Conservation (phyloP, 352 stramenopile species). For the Globisporangium recalcitrans region DNA sequence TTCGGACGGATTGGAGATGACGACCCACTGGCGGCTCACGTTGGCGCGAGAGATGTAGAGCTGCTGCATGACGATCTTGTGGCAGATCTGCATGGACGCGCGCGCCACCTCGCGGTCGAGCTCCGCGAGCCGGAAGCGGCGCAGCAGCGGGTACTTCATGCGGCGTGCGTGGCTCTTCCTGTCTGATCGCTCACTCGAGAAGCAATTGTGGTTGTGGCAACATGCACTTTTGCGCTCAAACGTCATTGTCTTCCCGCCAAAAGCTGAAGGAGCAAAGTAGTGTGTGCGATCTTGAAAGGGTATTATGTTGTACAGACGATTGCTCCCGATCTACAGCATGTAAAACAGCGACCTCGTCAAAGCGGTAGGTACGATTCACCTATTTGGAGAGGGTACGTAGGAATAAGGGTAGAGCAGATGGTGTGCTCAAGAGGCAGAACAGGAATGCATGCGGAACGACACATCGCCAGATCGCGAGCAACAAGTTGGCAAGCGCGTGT, state of each 20-base stretch:
- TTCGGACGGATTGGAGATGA: slow-evolving; percentile 79
- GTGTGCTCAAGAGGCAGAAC: slow-evolving; percentile 5
- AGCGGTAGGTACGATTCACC: too few species aligned
- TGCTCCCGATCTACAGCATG: too few species aligned
- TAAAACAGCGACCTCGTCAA: too few species aligned
- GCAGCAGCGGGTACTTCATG: slow-evolving; percentile 65
- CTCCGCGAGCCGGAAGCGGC: slow-evolving; percentile 49
- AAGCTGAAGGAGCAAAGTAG: background rate
- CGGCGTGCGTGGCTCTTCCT: background rate
- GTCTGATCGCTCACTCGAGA: slow-evolving; percentile 3
- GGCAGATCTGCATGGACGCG: slow-evolving; percentile 78
- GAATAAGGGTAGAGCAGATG: background rate
- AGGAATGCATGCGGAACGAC: background rate
- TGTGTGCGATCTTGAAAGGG: background rate
- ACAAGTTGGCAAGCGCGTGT: background rate
- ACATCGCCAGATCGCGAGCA: background rate
- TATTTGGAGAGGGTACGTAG: background rate
- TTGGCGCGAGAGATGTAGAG: slow-evolving; percentile 80
- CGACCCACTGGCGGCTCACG: slow-evolving; percentile 70
- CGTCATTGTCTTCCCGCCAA: slow-evolving; percentile 10
- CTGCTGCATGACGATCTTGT: slow-evolving; percentile 82
- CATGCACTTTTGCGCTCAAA: slow-evolving; percentile 1
- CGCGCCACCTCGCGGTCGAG: slow-evolving; percentile 70
- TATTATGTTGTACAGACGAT: background rate
- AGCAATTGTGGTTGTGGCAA: slow-evolving; percentile 5